Base-by-base conservation (phyloP, 768 basidiomycete species). In the Omphalotus guepiniiformis region DNA sequence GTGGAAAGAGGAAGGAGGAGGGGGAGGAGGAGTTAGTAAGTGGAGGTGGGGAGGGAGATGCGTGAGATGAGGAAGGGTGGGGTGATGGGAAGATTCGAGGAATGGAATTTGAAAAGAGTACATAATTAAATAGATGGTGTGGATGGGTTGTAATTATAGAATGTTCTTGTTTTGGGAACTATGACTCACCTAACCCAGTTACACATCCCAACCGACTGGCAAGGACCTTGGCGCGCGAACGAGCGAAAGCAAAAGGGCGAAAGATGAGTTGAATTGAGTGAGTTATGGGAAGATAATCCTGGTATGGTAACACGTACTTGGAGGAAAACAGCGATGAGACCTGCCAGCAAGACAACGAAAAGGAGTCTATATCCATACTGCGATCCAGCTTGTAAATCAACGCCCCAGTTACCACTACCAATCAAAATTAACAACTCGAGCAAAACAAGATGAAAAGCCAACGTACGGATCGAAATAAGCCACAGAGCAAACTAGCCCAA, bases 381-480 rank as follows among this genome's bases (percentile, higher is more conserved):
- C 16, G 87, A 86, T 8, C 92, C 92, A 1, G 92, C 92, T 64
- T 89, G 85, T 6, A 94, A 69, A 67, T 93, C 92, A 13, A 93
- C 91, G 15, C 85, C 81, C 92, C 91, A 93, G 58, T 93, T 94
- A 23, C 91, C 88, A 16, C 84, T 12, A 21, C 26, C 27, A 42
- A 28, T 4, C 37, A 38, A 26, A 22, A 32, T 27, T 46, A 18
- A 42, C 6, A 26, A n/a, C 27, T 15, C 8, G 22, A 19, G 43
- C 23, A n/a, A 6, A n/a, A 4, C 15, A 25, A 1, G 0, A 37
- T 15, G 45, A 37, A 44, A 27, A n/a, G 28, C 11, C 6, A 21
- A 72, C 85, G 60, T 55, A 89, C 82, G 88, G 89, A 58, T 91
- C 88, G 58, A 90, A 88, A 64, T 93, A 94, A 1, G 91, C 92